Evolutionary conservation across 129 eudicot species (phyloP), one percentile per base, ranked within the genome.

Genomic region (Tagetes erecta): DNA sequence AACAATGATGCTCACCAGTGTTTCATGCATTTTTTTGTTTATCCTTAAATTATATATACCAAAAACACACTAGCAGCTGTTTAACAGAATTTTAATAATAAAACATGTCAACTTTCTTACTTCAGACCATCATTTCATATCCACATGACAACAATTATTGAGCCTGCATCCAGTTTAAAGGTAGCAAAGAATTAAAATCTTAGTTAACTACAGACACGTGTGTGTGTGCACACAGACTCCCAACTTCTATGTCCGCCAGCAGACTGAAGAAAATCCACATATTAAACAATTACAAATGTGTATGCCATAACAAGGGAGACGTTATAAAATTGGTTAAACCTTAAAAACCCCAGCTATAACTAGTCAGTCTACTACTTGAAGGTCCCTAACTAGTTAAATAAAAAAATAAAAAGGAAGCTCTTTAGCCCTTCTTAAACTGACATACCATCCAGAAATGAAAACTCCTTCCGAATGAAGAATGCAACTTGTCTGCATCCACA

Each of bases 371-470:
- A 47, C 64, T 27, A 52, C 79, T 64, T 64, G 9, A 74, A 35
- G 79, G 39, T 64, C 59, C 64, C 56, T 49, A 47, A 12, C 44
- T 40, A 55, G 11, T 64, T 67, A 67, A 58, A 30, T 5, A 44
- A 55, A 76, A 31, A 12, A 12, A 38, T 6, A 20, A 39, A 46
- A 57, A 53, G 37, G 34, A 49, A 53, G 8, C 45, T 71, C 42
- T 35, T 66, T 47, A 69, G 60, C 78, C 70, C 67, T 44, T 69
- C 81, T 57, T 57, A 76, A 64, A 76, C 57, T 73, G 33, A 78
- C 88, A 83, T 86, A 86, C 91, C 87, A 72, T 63, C 72, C 70
- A 72, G 70, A 67, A 76, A 70, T 27, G 63, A 64, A 65, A 79
- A 38, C 67, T 78, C 78, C 76, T 50, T 67, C 71, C 49, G 56